Percentiles rank a stretch among this genome's conserved stretches.
Evolutionary conservation across 1,284 basidiomycete species (phyloP).

Genomic region (Moniliophthora roreri): DNA sequence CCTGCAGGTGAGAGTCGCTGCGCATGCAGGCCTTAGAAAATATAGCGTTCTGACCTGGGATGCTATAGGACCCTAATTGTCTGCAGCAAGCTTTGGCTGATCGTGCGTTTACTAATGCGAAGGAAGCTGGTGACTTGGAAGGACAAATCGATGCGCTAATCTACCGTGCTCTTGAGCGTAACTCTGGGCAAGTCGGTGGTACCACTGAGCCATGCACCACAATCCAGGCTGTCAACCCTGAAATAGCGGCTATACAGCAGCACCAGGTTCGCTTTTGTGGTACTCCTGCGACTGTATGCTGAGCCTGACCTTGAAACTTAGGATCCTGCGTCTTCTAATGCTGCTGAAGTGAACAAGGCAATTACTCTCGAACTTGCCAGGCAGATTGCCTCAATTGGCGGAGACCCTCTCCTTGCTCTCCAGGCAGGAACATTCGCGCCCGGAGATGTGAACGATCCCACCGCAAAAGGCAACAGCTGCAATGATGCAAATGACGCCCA

Average conservation of each 20-base stretch:
- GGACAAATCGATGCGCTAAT: slow-evolving; percentile 62
- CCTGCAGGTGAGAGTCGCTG: slow-evolving; percentile 49
- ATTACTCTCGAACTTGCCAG: slow-evolving; percentile 58
- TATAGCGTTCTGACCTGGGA: background rate
- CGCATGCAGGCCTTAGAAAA: slow-evolving; percentile 1
- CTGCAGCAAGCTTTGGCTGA: slow-evolving; percentile 66
- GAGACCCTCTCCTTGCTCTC: slow-evolving; percentile 59
- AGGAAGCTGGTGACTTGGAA: slow-evolving; percentile 54
- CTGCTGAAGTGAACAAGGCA: slow-evolving; percentile 62
- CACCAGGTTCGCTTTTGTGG: slow-evolving; percentile 49
- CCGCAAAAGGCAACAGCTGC: slow-evolving; percentile 51
- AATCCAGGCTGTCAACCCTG: slow-evolving; percentile 59
- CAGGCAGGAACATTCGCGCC: slow-evolving; percentile 67
- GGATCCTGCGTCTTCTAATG: slow-evolving; percentile 62
- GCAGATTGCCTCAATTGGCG: slow-evolving; percentile 64
- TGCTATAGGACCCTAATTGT: slow-evolving; percentile 55
- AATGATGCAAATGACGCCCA: slow-evolving; percentile 49
- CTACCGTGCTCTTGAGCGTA: slow-evolving; percentile 68
- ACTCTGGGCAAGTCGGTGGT: slow-evolving; percentile 57
- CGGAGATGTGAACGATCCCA: slow-evolving; percentile 51
- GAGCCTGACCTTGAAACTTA: slow-evolving; percentile 19
- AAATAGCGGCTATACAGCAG: slow-evolving; percentile 66
- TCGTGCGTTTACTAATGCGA: slow-evolving; percentile 72
- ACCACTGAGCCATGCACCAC: slow-evolving; percentile 51
- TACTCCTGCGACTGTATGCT: background rate